phyloP scores from a whole-genome alignment of 805 yeast species.

The Candida tallmaniae region DNA sequence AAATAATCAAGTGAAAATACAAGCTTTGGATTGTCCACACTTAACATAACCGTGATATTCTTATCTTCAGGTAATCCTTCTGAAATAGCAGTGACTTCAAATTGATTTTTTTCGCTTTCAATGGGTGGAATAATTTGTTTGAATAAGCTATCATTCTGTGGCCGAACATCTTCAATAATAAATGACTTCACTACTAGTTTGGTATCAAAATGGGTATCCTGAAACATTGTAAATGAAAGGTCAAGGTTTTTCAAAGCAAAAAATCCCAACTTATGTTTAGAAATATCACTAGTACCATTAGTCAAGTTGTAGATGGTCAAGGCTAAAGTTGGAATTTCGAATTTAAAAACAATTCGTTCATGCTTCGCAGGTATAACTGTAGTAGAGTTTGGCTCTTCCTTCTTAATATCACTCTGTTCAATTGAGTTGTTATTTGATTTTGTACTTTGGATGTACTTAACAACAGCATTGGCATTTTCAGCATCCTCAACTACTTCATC shows the following conservation, averaged over 20 bases:
- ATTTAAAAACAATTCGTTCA: constrained; percentile 42
- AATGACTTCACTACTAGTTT: constrained; percentile 67
- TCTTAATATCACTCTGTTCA: background rate
- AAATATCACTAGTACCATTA: constrained; percentile 24
- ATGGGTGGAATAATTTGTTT: constrained; percentile 75
- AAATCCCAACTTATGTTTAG: constrained; percentile 28
- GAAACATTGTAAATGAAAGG: constrained; percentile 45
- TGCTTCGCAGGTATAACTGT: constrained; percentile 18
- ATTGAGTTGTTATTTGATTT: background rate
- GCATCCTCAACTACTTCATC: constrained; percentile 60
- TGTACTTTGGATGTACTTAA: constrained; percentile 15
- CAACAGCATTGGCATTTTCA: constrained; percentile 52
- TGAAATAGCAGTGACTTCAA: constrained; percentile 51
- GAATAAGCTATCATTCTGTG: constrained; percentile 60
- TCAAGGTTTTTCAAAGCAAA: constrained; percentile 56
- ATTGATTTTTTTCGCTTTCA: constrained; percentile 61
- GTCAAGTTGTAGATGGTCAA: constrained; percentile 59
- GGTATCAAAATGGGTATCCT: constrained; percentile 53
- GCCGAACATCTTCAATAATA: constrained; percentile 71
- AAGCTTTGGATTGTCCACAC: constrained; percentile 75
- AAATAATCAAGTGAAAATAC: constrained; percentile 84
- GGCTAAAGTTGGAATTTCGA: constrained; percentile 60
- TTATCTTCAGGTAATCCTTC: constrained; percentile 35
- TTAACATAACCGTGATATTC: constrained; percentile 46
- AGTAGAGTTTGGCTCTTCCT: background rate